Base-by-base conservation (phyloP, 371 early-diverging fungal genomes). In the Actinomucor elegans region DNA sequence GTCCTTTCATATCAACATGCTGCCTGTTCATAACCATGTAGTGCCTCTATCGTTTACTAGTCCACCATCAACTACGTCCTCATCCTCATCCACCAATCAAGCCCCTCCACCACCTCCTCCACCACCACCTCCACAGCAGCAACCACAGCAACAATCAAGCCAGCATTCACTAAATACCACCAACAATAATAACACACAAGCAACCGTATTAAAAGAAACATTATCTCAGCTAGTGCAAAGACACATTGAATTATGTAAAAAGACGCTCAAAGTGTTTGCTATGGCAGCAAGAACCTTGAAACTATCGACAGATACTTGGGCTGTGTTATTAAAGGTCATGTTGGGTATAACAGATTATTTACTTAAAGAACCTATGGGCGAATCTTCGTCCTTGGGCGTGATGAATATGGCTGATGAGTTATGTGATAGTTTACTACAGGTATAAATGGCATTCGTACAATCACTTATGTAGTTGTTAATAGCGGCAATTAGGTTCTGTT, bases 181-280 rank as follows among this genome's bases (percentile, higher is more conserved):
- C 36, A 40, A 44, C 49, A 28, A 33, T 55, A 8, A 31, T 55
- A 32, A 3, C 27, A 4, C 54, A 4, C 41, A 57, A 20, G 43
- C 44, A n/a, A 40, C 56, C 2, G 29, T 27, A 0, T n/a, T 44
- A 1, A 70, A 73, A 24, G 69, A 75, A 17, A 64, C 71, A 20
- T 15, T 71, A 12, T 55, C 69, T 4, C 75, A 68, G 10, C 50
- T 80, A 4, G 68, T 77, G 12, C 81, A 77, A 32, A 69, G 78
- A 17, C 84, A 91, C 51, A 73, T 88, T 34, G 89, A 87, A 32
- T 69, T 93, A 11, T 93, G 93, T 67, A 85, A 86, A 66, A 77
- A 81, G 46, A 85, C 86, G 1, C 68, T 93, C 4, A 76, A 77
- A 7, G 80, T 89, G 1, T 41, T 88, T 18, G 75, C 81, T 2